Percentiles rank a stretch among this genome's conserved stretches.
Conservation (phyloP, 1,284 basidiomycete genomes). For the Lentinus polychrous region DNA sequence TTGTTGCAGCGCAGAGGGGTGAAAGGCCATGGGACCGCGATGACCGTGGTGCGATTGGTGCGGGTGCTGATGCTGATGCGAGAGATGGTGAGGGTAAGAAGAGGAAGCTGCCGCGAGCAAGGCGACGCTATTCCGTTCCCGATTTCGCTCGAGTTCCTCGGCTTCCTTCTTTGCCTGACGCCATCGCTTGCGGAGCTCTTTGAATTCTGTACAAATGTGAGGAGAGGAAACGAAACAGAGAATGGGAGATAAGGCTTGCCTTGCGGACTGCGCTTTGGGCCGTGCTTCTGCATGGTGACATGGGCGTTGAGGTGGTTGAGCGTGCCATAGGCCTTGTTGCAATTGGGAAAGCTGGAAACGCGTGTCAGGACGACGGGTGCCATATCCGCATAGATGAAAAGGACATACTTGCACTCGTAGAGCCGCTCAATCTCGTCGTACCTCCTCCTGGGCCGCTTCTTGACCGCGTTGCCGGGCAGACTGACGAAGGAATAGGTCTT, state of each 20-base stretch:
- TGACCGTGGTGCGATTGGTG: neutral
- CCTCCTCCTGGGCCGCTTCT: conserved; percentile 75
- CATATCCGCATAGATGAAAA: conserved; percentile 1
- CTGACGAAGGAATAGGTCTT: conserved; percentile 80
- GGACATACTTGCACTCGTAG: conserved; percentile 57
- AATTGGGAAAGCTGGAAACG: conserved; percentile 58
- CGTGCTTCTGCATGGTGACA: conserved; percentile 90
- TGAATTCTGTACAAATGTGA: conserved; percentile 68
- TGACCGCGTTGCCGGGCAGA: conserved; percentile 70
- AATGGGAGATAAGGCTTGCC: conserved; percentile 40
- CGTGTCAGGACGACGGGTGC: neutral
- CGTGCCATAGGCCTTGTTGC: conserved; percentile 82
- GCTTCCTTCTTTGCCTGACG: conserved; percentile 85
- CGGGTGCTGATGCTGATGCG: conserved; percentile 2
- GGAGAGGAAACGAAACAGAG: conserved; percentile 1
- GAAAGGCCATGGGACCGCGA: neutral
- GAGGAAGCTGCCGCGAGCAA: conserved; percentile 8
- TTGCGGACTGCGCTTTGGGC: conserved; percentile 73
- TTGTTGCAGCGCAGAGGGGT: neutral
- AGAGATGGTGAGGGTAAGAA: neutral
- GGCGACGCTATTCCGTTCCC: conserved; percentile 15
- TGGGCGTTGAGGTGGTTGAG: conserved; percentile 91
- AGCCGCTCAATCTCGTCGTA: conserved; percentile 92
- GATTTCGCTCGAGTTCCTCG: conserved; percentile 23
- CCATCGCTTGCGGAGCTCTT: conserved; percentile 95